A percentile compares a stretch with the other conserved stretches of the same genome.
These are phyloP conservation scores for Cercospora sesami DNA, from an alignment of 2,329 filamentous ascomycete species.

Conservation along the genomic window DNA sequence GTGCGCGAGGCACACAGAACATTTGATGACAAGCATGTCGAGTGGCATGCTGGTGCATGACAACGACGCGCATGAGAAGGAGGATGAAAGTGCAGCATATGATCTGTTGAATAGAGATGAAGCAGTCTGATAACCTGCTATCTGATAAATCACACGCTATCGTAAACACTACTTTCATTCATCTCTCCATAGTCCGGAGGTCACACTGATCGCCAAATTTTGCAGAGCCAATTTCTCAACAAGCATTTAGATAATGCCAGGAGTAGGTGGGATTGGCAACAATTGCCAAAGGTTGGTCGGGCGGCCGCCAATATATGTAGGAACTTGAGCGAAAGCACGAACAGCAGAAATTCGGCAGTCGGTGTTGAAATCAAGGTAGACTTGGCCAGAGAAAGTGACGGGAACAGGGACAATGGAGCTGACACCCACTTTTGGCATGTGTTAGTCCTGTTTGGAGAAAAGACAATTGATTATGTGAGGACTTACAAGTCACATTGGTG, in stretches of 20 bases:
- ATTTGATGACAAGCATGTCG: no score
- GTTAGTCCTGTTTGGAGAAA: background rate
- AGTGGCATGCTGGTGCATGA: no score
- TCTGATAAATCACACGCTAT: background rate
- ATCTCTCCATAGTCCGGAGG: background rate
- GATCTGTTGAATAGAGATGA: no score
- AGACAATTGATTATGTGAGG: no score
- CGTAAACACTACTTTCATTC: background rate
- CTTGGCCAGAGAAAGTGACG: constrained; percentile 21
- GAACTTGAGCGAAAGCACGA: constrained; percentile 19
- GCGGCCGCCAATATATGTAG: constrained; percentile 17
- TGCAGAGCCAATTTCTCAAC: background rate
- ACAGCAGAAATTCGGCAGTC: constrained; percentile 20
- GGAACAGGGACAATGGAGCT: constrained; percentile 8
- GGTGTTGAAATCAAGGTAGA: constrained; percentile 19
- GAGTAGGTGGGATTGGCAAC: constrained; percentile 12
- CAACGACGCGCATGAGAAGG: no score
- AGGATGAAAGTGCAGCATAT: no score
- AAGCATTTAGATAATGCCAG: constrained; percentile 1
- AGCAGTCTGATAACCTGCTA: background rate
- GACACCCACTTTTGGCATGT: constrained; percentile 1
- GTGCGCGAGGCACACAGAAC: no score
- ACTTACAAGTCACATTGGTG: constrained; percentile 20
- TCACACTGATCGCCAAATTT: background rate
- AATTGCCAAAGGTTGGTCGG: constrained; percentile 14